Evolutionary conservation across 2,329 filamentous ascomycete genomes (phyloP).

Genomic region (Ascocoryne sarcoides): DNA sequence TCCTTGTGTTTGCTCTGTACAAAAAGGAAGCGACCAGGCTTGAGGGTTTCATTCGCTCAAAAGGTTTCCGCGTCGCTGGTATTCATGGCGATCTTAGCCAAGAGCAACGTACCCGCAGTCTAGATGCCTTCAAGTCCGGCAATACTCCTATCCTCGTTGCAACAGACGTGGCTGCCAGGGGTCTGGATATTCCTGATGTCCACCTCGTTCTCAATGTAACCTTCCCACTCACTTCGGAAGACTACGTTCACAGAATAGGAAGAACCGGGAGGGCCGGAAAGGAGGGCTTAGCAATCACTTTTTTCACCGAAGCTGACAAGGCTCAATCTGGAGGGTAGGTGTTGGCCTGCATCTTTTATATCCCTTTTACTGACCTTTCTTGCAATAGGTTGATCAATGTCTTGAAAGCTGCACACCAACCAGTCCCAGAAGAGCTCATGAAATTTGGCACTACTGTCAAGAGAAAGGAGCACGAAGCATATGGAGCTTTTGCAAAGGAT

Average conservation of each 20-base stretch:
- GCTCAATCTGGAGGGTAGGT: conserved; percentile 78
- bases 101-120: conserved; percentile 74
- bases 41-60: conserved; percentile 68
- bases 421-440: conserved; percentile 79
- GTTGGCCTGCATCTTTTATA: not conserved
- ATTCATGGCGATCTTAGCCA: conserved; percentile 93
- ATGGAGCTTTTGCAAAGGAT: conserved; percentile 93
- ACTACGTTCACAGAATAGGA: conserved; percentile 96
- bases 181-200: conserved; percentile 89
- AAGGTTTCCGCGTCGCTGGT: conserved; percentile 75
- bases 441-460: conserved; percentile 98
- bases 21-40: conserved; percentile 95
- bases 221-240: conserved; percentile 90
- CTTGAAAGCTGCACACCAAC: conserved; percentile 83
- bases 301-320: conserved; percentile 96
- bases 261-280: conserved; percentile 90
- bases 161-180: conserved; percentile 91
- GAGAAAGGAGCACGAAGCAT: conserved; percentile 94
- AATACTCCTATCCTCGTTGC: conserved; percentile 78
- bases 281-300: conserved; percentile 77
- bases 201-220: conserved; percentile 76
- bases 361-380: no score
- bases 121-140: conserved; percentile 87
- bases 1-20: conserved; percentile 93
- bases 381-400: conserved; percentile 87